phyloP scores from a whole-genome alignment of 208 protist species.

The Acanthamoeba royreba region DNA sequence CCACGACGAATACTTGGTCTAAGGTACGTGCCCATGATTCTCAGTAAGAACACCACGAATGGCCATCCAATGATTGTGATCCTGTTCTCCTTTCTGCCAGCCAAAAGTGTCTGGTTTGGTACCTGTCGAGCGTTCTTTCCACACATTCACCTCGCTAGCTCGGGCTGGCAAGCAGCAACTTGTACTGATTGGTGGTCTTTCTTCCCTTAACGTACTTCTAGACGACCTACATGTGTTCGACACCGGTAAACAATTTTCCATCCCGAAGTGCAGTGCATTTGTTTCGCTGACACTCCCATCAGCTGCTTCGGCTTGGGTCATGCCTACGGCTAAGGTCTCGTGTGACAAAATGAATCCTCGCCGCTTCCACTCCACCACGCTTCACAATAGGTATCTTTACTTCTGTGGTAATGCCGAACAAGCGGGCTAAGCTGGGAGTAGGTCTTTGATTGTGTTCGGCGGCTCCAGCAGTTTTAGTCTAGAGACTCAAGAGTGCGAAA shows the following conservation, averaged over 20 bases:
- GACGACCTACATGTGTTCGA: not conserved
- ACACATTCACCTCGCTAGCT: not conserved
- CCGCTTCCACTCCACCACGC: not conserved
- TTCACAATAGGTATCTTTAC: not conserved
- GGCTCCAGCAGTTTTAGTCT: not conserved
- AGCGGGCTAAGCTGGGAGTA: not conserved
- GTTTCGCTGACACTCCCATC: no score
- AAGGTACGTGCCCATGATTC: not conserved
- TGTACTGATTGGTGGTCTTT: not conserved
- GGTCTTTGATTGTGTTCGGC: not conserved
- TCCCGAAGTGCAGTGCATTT: not conserved
- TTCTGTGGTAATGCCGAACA: not conserved
- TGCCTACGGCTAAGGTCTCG: not conserved
- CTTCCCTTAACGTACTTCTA: not conserved
- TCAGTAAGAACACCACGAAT: not conserved
- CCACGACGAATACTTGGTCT: not conserved
- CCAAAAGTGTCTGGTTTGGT: not conserved
- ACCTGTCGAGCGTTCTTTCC: not conserved
- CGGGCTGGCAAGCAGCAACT: not conserved
- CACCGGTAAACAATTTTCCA: not conserved
- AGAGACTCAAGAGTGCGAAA: not conserved
- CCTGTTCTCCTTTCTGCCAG: not conserved
- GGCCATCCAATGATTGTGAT: not conserved
- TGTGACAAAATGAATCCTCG: not conserved
- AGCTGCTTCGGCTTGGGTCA: not conserved